These are phyloP conservation scores for Crepidotus variabilis DNA, from an alignment of 768 basidiomycete species.

Conservation along the genomic window DNA sequence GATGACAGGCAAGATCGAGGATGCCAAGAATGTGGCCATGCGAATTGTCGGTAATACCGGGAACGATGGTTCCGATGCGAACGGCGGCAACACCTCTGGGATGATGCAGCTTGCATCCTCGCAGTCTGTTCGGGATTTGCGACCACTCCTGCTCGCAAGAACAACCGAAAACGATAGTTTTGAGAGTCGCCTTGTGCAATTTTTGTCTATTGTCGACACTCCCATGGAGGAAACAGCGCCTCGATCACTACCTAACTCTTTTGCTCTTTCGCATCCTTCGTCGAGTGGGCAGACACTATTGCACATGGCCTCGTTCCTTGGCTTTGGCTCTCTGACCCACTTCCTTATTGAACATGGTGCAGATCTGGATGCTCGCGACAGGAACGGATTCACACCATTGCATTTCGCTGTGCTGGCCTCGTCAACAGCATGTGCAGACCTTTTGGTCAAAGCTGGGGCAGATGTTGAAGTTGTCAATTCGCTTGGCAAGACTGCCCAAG, in stretches of 20 bases:
- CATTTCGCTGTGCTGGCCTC: slow-evolving; percentile 77
- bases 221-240: slow-evolving; percentile 43
- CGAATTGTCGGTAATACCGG: slow-evolving; percentile 82
- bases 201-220: slow-evolving; percentile 75
- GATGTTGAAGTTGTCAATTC: slow-evolving; percentile 72
- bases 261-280: slow-evolving; percentile 70
- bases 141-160: slow-evolving; percentile 52
- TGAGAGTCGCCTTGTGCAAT: slow-evolving; percentile 73
- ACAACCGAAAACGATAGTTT: slow-evolving; percentile 59
- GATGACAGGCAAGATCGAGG: slow-evolving; percentile 94
- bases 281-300: slow-evolving; percentile 81
- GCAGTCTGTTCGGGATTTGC: slow-evolving; percentile 46
- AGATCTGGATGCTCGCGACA: slow-evolving; percentile 81
- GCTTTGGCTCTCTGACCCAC: slow-evolving; percentile 62
- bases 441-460: slow-evolving; percentile 79
- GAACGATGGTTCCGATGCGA: slow-evolving; percentile 42
- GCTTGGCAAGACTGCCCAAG: slow-evolving; percentile 65
- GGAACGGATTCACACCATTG: slow-evolving; percentile 86
- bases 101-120: slow-evolving; percentile 56
- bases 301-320: slow-evolving; percentile 81
- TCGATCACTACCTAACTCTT: slow-evolving; percentile 36
- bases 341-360: slow-evolving; percentile 72
- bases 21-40: slow-evolving; percentile 90
- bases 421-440: slow-evolving; percentile 57
- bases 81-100: slow-evolving; percentile 26